Base-by-base conservation (phyloP, 306 rosid genomes). In the Abrus precatorius region DNA sequence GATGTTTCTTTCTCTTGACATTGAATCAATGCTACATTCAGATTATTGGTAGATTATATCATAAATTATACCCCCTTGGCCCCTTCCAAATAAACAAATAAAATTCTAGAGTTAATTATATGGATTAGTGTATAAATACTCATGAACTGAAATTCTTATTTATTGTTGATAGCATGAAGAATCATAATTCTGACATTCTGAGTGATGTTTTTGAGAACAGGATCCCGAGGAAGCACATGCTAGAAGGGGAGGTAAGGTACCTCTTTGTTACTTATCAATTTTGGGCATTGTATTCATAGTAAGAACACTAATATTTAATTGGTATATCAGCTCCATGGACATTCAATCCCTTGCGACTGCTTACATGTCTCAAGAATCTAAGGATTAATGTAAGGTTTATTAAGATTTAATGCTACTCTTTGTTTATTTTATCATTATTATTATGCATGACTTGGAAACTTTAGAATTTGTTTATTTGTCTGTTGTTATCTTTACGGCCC, bases 211-310 rank as follows among this genome's bases (percentile, higher is more conserved):
- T 90, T 74, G 73, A 9, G 78, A 5, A 82, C 67, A 95, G 99
- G 86, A 93, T 92, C 99, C 97, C 2, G 78, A 88, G 91, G 97
- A 95, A 84, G 97, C 99, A 1, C 98, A 95, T 89, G 97, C 94
- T 9, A 89, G 98, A 86, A 88, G 99, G 82, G 99, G 99, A 91
- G 99, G 99, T 93, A 81, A 87, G 91, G 79, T 70, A 80, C 76
- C 71, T 75, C 79, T 69, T 79, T 70, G 7, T 43, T 76, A 9
- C 34, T 75, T 75, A 54, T 77, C 80, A 54, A 40, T 63, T 84
- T 80, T 56, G 82, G 78, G 75, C 76, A 74, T 76, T 80, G 34
- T 77, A 71, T 66, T 80, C 69, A n/a, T 74, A 14, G 75, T 60
- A 45, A 55, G 78, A 47, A 45, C 54, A 43, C 77, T 88, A 73